Conservation (phyloP, 495 filamentous ascomycete species). For the Rostrohypoxylon terebratum region DNA sequence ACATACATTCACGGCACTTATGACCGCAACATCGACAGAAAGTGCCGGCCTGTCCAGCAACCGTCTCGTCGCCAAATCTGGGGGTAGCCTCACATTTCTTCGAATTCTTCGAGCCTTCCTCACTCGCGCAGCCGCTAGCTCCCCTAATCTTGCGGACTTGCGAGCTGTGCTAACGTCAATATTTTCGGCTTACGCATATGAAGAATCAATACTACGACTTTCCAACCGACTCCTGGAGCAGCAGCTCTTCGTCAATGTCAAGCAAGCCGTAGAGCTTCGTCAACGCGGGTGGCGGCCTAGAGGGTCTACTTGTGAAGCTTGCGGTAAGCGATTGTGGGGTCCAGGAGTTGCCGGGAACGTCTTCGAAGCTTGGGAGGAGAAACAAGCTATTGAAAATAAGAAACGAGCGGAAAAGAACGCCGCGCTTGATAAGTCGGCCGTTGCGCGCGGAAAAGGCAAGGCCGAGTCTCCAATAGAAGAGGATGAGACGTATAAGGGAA, state of each 20-base stretch:
- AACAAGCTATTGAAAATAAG: constrained; percentile 62
- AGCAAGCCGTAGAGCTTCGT: constrained; percentile 77
- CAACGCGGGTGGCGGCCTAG: constrained; percentile 89
- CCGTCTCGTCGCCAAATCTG: constrained; percentile 52
- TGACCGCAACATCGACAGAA: constrained; percentile 71
- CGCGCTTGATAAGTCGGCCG: constrained; percentile 34
- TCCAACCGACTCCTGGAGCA: constrained; percentile 89
- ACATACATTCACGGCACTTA: constrained; percentile 87
- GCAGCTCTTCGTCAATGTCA: constrained; percentile 87
- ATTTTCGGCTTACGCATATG: constrained; percentile 95
- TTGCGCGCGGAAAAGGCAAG: constrained; percentile 48
- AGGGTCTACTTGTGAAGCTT: constrained; percentile 87
- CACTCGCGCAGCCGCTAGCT: constrained; percentile 80
- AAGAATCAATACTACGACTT: constrained; percentile 84
- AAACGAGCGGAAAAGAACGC: constrained; percentile 52
- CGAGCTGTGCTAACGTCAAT: constrained; percentile 86
- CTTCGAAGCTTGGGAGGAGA: constrained; percentile 83
- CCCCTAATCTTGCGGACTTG: constrained; percentile 87
- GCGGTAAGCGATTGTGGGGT: constrained; percentile 86
- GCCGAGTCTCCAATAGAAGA: constrained; percentile 40
- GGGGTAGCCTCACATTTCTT: constrained; percentile 80
- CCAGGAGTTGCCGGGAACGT: constrained; percentile 82
- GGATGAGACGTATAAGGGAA: constrained; percentile 43
- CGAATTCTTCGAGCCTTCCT: constrained; percentile 91
- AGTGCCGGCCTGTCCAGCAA: constrained; percentile 49